phyloP scores from a whole-genome alignment of 805 yeast genomes.

The Cyberlindnera euphorbiae region DNA sequence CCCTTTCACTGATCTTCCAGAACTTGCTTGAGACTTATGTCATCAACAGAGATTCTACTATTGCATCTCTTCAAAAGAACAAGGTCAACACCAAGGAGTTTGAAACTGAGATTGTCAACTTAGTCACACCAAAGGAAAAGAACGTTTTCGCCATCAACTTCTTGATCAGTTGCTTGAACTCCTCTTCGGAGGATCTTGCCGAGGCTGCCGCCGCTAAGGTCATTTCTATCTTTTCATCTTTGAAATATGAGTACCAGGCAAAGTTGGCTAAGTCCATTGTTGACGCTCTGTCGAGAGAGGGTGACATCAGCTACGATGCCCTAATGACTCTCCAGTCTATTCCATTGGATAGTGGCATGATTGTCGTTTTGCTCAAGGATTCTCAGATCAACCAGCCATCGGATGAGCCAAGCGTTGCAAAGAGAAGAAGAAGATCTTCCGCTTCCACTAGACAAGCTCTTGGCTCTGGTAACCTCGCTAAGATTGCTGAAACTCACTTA shows the following conservation, averaged over 20 bases:
- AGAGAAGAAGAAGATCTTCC: constrained; percentile 81
- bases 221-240: constrained; percentile 46
- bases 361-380: constrained; percentile 53
- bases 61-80: constrained; percentile 37
- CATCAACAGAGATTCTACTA: constrained; percentile 41
- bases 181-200: constrained; percentile 39
- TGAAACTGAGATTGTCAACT: constrained; percentile 52
- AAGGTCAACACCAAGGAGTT: constrained; percentile 49
- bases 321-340: constrained; percentile 50
- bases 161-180: constrained; percentile 47
- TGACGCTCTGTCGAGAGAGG: constrained; percentile 44
- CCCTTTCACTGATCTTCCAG: constrained; percentile 45
- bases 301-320: constrained; percentile 44
- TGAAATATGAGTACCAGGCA: constrained; percentile 56
- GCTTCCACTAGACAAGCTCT: constrained; percentile 72
- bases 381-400: constrained; percentile 50
- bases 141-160: constrained; percentile 54
- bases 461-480: constrained; percentile 61
- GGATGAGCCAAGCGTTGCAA: constrained; percentile 44
- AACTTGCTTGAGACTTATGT: constrained; percentile 43
- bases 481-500: constrained; percentile 73
- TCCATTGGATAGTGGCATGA: constrained; percentile 48
- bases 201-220: constrained; percentile 48
- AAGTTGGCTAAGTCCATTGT: constrained; percentile 55
- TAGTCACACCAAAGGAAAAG: constrained; percentile 61